Evolutionary conservation across 192 early-diverging fungal genomes (phyloP).

Genomic region (Backusella sp.): DNA sequence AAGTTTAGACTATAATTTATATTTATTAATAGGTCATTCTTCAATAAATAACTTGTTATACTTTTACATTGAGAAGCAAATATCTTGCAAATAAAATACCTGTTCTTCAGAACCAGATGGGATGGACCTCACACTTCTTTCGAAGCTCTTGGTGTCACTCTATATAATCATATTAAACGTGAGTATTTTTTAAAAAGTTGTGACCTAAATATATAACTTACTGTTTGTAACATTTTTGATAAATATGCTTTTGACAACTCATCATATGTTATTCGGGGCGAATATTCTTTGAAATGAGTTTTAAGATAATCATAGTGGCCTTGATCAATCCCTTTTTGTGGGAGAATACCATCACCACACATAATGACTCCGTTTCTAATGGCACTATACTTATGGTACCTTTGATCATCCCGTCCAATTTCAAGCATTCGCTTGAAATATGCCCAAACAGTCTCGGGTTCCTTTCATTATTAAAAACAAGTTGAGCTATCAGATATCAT

Average conservation of each 20-base stretch:
- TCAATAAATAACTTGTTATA: not conserved
- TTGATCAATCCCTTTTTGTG: no score
- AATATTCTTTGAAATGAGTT: not conserved
- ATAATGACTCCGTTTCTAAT: not conserved
- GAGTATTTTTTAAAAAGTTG: not conserved
- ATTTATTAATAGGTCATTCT: not conserved
- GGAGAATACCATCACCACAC: no score
- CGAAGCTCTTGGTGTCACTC: not conserved
- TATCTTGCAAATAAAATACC: not conserved
- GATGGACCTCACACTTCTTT: not conserved
- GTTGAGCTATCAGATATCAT: not conserved
- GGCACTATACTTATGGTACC: not conserved
- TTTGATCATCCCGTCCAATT: not conserved
- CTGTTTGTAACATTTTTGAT: not conserved
- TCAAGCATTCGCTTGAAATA: not conserved
- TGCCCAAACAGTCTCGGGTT: not conserved
- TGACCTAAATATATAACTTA: not conserved
- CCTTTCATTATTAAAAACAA: not conserved
- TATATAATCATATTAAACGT: not conserved
- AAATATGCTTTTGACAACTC: not conserved
- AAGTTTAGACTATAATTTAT: not conserved
- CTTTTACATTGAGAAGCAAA: not conserved
- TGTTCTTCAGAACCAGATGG: not conserved
- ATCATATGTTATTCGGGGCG: not conserved
- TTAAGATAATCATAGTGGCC: not conserved